phyloP scores from a whole-genome alignment of 345 rosid species.

The Nasturtium officinale region DNA sequence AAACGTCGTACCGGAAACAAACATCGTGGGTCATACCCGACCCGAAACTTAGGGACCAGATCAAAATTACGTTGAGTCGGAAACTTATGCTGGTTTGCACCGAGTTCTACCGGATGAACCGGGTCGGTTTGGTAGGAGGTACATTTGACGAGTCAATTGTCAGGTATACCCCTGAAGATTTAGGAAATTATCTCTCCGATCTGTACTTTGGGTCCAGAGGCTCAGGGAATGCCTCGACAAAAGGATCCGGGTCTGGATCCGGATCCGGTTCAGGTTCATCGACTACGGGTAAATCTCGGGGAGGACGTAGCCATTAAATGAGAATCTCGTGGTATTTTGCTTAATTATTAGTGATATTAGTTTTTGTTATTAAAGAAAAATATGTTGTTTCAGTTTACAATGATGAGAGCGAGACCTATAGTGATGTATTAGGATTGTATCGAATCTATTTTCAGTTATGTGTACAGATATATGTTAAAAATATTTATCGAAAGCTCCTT shows the following conservation, averaged over 20 bases:
- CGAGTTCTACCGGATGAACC: slow-evolving; percentile 54
- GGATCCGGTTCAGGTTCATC: slow-evolving; percentile 40
- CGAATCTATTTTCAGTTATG: not conserved
- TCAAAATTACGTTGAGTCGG: slow-evolving; percentile 56
- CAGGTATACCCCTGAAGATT: slow-evolving; percentile 74
- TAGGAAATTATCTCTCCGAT: slow-evolving; percentile 62
- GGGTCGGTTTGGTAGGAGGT: slow-evolving; percentile 41
- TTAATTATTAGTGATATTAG: slow-evolving; percentile 6
- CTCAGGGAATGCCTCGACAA: slow-evolving; percentile 37
- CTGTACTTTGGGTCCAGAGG: slow-evolving; percentile 46
- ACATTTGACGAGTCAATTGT: slow-evolving; percentile 30
- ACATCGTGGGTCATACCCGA: slow-evolving; percentile 68
- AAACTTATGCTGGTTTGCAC: slow-evolving; percentile 53
- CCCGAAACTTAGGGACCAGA: slow-evolving; percentile 60
- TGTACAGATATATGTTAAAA: slow-evolving; percentile 14
- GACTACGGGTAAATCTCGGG: slow-evolving; percentile 21
- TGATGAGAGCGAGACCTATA: not conserved
- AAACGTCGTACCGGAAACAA: slow-evolving; percentile 63
- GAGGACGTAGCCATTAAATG: slow-evolving; percentile 34
- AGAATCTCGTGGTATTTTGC: slow-evolving; percentile 11
- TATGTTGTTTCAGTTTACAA: slow-evolving; percentile 1
- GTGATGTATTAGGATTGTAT: slow-evolving; percentile 28
- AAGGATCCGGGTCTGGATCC: slow-evolving; percentile 39
- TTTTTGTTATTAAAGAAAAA: not conserved
- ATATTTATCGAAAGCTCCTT: not conserved